Evolutionary conservation across 108 stramenopile species (phyloP).

Genomic region (Halocafeteria seosinensis): DNA sequence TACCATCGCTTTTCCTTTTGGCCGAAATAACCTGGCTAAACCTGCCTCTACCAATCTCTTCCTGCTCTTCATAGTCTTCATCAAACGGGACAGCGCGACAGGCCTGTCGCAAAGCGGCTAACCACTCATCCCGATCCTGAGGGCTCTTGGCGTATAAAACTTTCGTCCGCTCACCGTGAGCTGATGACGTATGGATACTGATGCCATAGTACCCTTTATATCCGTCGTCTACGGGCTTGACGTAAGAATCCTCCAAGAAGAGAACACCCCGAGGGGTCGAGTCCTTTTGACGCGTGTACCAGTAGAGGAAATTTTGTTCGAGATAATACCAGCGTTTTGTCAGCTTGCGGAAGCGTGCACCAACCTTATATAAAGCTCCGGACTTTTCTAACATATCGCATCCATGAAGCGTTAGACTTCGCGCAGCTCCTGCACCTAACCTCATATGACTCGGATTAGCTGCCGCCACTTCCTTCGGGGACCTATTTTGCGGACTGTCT

Average conservation of each 20-base stretch:
- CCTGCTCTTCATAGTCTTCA: constrained; percentile 12
- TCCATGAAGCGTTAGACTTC: neutral
- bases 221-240: neutral
- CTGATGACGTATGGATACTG: neutral
- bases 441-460: neutral
- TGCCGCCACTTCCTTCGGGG: neutral
- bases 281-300: neutral
- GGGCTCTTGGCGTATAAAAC: constrained; percentile 10
- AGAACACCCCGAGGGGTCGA: neutral
- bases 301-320: constrained; percentile 1
- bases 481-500: neutral
- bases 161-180: constrained; percentile 3
- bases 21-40: constrained; percentile 17
- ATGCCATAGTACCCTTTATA: neutral
- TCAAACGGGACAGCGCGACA: constrained; percentile 24
- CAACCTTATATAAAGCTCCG: neutral
- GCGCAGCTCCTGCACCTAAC: neutral
- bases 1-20: constrained; percentile 6
- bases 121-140: constrained; percentile 25
- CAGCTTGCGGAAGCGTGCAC: neutral
- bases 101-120: constrained; percentile 15
- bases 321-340: neutral
- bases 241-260: constrained; percentile 2
- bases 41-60: constrained; percentile 17
- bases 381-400: neutral